phyloP scores from a whole-genome alignment of 495 filamentous ascomycete species.

The Hypoxylon cercidicola region DNA sequence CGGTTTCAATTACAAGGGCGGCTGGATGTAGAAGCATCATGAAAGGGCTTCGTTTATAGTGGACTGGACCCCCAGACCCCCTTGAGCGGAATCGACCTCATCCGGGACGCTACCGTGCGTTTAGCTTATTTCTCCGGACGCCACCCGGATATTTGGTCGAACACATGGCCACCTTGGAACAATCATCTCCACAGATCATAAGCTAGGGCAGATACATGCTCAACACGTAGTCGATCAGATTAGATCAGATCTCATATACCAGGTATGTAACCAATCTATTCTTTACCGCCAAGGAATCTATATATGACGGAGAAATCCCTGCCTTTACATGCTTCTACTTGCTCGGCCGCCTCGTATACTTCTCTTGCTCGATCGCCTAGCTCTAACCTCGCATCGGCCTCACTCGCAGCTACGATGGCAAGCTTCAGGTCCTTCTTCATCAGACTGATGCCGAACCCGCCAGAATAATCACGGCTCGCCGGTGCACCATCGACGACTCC shows the following conservation, averaged over 20 bases:
- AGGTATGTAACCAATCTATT: constrained; percentile 41
- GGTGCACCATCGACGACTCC: constrained; percentile 81
- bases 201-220: neutral
- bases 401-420: constrained; percentile 76
- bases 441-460: constrained; percentile 83
- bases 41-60: neutral
- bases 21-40: neutral
- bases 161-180: neutral
- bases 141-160: constrained; percentile 17
- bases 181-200: too few species aligned
- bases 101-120: constrained; percentile 31
- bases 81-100: constrained; percentile 24
- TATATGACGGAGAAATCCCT: constrained; percentile 91
- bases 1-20: neutral
- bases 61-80: neutral
- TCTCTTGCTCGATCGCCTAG: constrained; percentile 71
- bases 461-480: constrained; percentile 76
- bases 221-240: constrained; percentile 7
- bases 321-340: constrained; percentile 69
- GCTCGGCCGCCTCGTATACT: constrained; percentile 73
- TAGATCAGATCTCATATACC: constrained; percentile 4
- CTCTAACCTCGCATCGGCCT: constrained; percentile 72
- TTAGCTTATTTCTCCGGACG: constrained; percentile 23
- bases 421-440: constrained; percentile 87
- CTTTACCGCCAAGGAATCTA: constrained; percentile 70